Evolutionary conservation across 106 monocot species (phyloP), one percentile per base, ranked within the genome.

Genomic region (Acanthochlamys bracteata): DNA sequence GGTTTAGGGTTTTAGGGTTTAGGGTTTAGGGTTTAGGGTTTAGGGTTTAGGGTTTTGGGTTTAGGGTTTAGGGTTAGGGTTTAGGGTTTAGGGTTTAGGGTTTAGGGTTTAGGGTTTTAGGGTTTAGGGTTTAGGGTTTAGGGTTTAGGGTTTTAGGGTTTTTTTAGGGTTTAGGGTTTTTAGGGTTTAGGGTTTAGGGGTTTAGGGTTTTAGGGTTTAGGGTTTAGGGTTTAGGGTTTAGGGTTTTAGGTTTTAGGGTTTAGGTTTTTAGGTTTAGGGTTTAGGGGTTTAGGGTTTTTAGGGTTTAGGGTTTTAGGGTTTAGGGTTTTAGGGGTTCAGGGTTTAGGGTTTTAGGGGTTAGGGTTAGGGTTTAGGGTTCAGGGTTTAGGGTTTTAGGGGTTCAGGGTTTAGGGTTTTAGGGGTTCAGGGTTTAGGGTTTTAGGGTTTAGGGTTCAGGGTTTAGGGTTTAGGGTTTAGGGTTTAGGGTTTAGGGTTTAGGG

Each of bases 381-480:
- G 65, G 65, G 65, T 66, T 66, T 51, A 24, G 39, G 68, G 68
- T 68, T 68, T 68, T 57, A 39, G 56, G 68, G 68, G n/a, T 68
- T 68, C 57, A 54, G 68, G 55, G 68, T 56, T 68, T 68, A 54
- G 68, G 68, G 68, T n/a, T 56, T 68, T 68, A 26, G 56, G 65
- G 64, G 60, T 66, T 66, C 52, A 47, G 65, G 65, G 65, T 66
- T 66, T 66, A 47, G 65, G 65, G 65, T n/a, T 66, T 66, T 66
- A 66, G 65, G 65, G 46, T 66, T 66, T 52, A 52, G 65, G 68
- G 55, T 68, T 68, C 41, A 60, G 60, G 60, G 60, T 60, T 60
- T 60, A 60, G 60, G 60, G 60, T 60, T 60, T 20, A 51, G 68
- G 55, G 39, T 68, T 68, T 40, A 42, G 68, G 68, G 25, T 68